These are phyloP conservation scores for Didymella keratinophila DNA, from an alignment of 2,329 filamentous ascomycete genomes.

Conservation along the genomic window DNA sequence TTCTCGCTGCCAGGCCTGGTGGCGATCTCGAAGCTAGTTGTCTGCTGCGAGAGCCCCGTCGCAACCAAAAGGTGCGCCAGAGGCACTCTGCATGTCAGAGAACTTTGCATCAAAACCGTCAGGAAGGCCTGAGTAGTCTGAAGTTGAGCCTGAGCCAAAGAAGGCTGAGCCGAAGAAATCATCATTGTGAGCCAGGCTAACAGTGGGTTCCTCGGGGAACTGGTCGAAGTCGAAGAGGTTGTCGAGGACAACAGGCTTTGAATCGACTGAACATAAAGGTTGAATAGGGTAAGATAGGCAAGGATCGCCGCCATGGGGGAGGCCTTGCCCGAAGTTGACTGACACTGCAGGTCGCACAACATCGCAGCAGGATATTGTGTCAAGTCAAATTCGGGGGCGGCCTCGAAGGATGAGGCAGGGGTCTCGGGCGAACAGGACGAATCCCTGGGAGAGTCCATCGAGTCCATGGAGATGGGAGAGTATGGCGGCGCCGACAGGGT, in stretches of 20 bases:
- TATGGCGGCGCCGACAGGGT: conserved; percentile 44
- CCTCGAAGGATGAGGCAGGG: conserved; percentile 50
- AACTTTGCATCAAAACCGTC: conserved; percentile 52
- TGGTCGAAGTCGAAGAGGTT: conserved; percentile 52
- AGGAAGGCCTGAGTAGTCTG: conserved; percentile 47
- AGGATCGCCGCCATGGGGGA: conserved; percentile 42
- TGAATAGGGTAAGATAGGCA: conserved; percentile 49
- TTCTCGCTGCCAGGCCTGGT: conserved; percentile 34
- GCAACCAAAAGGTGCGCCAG: conserved; percentile 58
- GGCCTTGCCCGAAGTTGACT: conserved; percentile 66
- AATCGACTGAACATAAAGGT: conserved; percentile 49
- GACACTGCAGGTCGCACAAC: conserved; percentile 99
- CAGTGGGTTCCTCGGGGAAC: conserved; percentile 47
- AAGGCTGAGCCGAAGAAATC: conserved; percentile 48
- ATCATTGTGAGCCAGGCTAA: conserved; percentile 44
- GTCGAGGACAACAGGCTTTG: conserved; percentile 49
- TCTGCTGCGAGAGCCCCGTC: conserved; percentile 58
- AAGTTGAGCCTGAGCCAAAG: conserved; percentile 39
- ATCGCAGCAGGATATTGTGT: conserved; percentile 99
- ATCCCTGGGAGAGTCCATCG: conserved; percentile 51
- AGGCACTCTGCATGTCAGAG: conserved; percentile 56
- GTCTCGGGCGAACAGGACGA: conserved; percentile 51
- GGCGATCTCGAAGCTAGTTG: conserved; percentile 42
- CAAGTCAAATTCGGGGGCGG: conserved; percentile 75
- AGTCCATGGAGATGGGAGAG: conserved; percentile 50